Evolutionary conservation across 768 basidiomycete genomes (phyloP).

Genomic region (Lentinula detonsa): DNA sequence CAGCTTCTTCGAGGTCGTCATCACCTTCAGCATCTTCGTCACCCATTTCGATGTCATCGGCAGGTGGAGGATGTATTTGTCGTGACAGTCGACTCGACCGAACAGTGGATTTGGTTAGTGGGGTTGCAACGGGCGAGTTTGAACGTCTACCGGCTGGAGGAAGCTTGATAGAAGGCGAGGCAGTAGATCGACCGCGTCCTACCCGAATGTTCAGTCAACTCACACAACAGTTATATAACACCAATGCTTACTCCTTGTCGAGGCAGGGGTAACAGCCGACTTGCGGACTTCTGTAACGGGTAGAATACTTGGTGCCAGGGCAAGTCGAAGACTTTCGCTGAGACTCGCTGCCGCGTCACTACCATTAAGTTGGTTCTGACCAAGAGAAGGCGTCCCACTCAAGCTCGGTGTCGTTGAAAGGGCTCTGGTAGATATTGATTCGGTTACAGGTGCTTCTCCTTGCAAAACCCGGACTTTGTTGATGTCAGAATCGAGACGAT

Average conservation of each 20-base stretch:
- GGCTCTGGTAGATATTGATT: neutral
- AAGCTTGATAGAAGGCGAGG: conserved; percentile 36
- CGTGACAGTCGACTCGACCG: conserved; percentile 36
- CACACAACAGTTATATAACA: neutral
- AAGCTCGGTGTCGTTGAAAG: neutral
- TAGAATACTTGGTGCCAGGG: neutral
- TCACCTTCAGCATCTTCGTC: conserved; percentile 7
- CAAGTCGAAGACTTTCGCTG: neutral
- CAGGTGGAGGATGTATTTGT: conserved; percentile 31
- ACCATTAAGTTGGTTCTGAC: neutral
- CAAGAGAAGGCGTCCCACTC: neutral
- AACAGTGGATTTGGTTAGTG: conserved; percentile 32
- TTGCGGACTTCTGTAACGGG: conserved; percentile 7
- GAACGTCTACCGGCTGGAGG: conserved; percentile 15
- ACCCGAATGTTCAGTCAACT: neutral
- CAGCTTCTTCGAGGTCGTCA: neutral
- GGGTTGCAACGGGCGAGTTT: conserved; percentile 26
- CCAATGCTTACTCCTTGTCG: conserved; percentile 32
- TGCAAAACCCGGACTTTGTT: conserved; percentile 39
- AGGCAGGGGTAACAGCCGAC: conserved; percentile 18
- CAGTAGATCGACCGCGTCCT: conserved; percentile 5
- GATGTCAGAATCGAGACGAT: conserved; percentile 48
- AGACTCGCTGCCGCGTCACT: neutral
- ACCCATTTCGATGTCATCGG: conserved; percentile 29
- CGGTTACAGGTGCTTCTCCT: conserved; percentile 28